Evolutionary conservation across 139 green algal genomes (phyloP).

Genomic region (Chlorella sorokiniana): DNA sequence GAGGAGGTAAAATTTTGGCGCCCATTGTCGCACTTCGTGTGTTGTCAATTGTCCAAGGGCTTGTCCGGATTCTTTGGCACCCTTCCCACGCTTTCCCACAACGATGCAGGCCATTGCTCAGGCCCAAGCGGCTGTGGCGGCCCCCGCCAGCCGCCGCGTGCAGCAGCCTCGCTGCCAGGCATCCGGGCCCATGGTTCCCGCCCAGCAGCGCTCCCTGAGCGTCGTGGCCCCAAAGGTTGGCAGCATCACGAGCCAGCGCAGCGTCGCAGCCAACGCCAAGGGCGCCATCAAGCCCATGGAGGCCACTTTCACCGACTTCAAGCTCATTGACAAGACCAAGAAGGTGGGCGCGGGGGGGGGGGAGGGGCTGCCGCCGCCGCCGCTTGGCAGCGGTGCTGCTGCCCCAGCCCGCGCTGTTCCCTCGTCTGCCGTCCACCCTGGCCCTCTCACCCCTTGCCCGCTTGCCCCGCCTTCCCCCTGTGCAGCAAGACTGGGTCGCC

Average conservation of each 20-base stretch:
- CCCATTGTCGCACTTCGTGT: too few species aligned
- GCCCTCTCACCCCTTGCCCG: not conserved
- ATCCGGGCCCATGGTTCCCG: not conserved
- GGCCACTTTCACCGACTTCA: conserved; percentile 27
- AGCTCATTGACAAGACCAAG: conserved; percentile 25
- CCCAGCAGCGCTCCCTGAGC: not conserved
- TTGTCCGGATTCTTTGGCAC: not conserved
- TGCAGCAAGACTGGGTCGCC: conserved; percentile 68
- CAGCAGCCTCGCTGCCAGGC: not conserved
- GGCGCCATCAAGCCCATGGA: conserved; percentile 35
- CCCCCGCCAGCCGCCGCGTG: not conserved
- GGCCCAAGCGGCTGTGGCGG: not conserved
- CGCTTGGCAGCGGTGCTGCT: not conserved
- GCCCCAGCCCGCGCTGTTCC: too few species aligned
- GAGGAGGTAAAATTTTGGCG: too few species aligned
- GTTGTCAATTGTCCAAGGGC: too few species aligned
- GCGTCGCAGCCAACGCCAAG: conserved; percentile 27
- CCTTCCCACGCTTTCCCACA: not conserved
- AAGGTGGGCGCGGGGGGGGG: conserved; percentile 5
- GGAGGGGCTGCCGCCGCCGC: not conserved
- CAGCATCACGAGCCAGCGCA: not conserved
- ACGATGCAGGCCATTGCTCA: conserved; percentile 18
- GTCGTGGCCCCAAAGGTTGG: conserved; percentile 21
- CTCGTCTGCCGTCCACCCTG: not conserved
- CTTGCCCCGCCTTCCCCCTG: not conserved